Evolutionary conservation across 202 grass and related monocot species (phyloP).

Genomic region (Eragrostis tef): DNA sequence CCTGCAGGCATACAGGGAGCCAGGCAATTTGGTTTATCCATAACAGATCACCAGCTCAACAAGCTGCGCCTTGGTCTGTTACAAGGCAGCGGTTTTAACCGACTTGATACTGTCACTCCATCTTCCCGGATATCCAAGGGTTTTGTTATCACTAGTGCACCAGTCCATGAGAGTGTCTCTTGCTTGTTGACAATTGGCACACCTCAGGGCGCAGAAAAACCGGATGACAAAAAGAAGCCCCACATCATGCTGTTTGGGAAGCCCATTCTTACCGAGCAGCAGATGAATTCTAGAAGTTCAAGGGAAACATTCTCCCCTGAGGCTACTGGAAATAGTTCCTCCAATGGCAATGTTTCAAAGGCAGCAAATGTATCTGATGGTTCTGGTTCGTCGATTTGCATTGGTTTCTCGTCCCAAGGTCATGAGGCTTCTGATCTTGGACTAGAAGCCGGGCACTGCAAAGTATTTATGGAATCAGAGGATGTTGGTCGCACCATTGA

Average conservation of each 20-base stretch:
- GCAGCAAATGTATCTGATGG: slow-evolving; percentile 50
- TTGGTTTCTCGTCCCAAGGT: slow-evolving; percentile 56
- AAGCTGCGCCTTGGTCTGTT: slow-evolving; percentile 62
- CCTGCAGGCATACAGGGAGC: slow-evolving; percentile 99
- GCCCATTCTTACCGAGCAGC: slow-evolving; percentile 70
- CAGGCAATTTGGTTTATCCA: slow-evolving; percentile 93
- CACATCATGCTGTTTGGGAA: slow-evolving; percentile 79
- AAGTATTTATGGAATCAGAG: slow-evolving; percentile 84
- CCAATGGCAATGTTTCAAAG: slow-evolving; percentile 53
- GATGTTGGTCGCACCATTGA: slow-evolving; percentile 78
- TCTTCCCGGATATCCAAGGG: slow-evolving; percentile 53
- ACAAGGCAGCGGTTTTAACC: slow-evolving; percentile 59
- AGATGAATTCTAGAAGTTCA: slow-evolving; percentile 58
- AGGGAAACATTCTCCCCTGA: slow-evolving; percentile 51
- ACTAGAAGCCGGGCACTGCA: slow-evolving; percentile 64
- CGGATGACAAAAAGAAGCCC: slow-evolving; percentile 53
- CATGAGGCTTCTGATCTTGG: slow-evolving; percentile 53
- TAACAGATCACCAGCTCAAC: slow-evolving; percentile 67
- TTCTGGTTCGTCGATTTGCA: slow-evolving; percentile 66
- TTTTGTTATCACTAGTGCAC: slow-evolving; percentile 46
- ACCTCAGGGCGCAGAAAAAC: slow-evolving; percentile 56
- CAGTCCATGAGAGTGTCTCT: slow-evolving; percentile 56
- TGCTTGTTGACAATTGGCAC: slow-evolving; percentile 65
- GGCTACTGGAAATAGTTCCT: slow-evolving; percentile 51
- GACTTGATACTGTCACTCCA: slow-evolving; percentile 48